Conservation (phyloP, 169 alveolate species). For the Cryptosporidium xiaoi region DNA sequence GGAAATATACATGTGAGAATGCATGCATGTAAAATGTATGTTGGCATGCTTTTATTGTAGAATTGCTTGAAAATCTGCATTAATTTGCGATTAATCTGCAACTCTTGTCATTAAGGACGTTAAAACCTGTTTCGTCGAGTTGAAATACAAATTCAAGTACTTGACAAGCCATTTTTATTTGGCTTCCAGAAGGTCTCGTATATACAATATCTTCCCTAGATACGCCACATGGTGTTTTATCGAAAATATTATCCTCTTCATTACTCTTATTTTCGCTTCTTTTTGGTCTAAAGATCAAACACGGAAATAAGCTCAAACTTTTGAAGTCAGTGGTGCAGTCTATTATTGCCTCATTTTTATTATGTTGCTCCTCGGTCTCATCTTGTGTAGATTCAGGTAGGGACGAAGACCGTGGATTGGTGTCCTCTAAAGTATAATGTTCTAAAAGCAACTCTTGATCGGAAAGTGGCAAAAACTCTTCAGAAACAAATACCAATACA, state of each 20-base stretch:
- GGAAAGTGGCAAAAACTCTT: constrained; percentile 16
- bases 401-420: background rate
- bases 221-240: too few relatives aligned
- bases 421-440: background rate
- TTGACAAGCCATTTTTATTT: background rate
- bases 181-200: constrained; percentile 15
- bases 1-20: too few relatives aligned
- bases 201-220: background rate
- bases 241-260: too few relatives aligned
- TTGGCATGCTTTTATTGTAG: too few relatives aligned
- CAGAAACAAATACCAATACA: constrained; percentile 20
- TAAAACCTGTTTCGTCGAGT: background rate
- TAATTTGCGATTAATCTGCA: too few relatives aligned
- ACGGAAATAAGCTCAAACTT: constrained; percentile 7
- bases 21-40: too few relatives aligned
- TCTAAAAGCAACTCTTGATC: constrained; percentile 40
- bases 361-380: too few relatives aligned
- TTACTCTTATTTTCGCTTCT: background rate
- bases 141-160: background rate
- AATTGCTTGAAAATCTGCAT: too few relatives aligned
- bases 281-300: constrained; percentile 22
- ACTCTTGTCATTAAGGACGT: too few relatives aligned
- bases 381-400: too few relatives aligned
- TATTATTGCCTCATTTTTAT: background rate
- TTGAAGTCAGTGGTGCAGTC: constrained; percentile 4